Conservation (phyloP, 257 asterid genomes). For the Eustoma russellianum region DNA sequence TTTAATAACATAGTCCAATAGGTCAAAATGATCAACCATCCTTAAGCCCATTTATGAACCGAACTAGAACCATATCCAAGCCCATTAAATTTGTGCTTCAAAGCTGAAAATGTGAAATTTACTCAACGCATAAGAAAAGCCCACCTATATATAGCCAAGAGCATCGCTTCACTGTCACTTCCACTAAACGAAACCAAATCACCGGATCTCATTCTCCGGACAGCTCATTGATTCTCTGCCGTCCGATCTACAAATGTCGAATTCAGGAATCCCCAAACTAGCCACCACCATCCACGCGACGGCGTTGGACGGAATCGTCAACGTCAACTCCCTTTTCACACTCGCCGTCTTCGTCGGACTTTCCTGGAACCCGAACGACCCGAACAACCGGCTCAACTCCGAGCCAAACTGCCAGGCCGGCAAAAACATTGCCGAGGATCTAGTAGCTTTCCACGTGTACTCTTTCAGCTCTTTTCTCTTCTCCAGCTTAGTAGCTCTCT, state of each 20-base stretch:
- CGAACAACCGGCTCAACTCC: constrained; percentile 53
- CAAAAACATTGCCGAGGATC: constrained; percentile 46
- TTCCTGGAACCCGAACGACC: constrained; percentile 87
- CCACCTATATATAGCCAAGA: too few species aligned
- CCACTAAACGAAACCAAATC: background rate
- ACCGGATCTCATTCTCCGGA: background rate
- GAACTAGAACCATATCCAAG: too few species aligned
- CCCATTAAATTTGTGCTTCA: too few species aligned
- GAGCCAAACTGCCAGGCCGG: constrained; percentile 43
- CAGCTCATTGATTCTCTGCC: constrained; percentile 1
- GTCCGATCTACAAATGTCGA: constrained; percentile 33
- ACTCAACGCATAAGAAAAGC: too few species aligned
- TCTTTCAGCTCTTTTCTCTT: constrained; percentile 87
- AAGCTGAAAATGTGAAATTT: too few species aligned
- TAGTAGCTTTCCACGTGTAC: constrained; percentile 72
- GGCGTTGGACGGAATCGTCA: constrained; percentile 81
- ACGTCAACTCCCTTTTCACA: constrained; percentile 86
- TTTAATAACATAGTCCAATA: too few species aligned
- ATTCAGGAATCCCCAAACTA: constrained; percentile 20
- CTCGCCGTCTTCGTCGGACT: constrained; percentile 88
- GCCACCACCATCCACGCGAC: constrained; percentile 76
- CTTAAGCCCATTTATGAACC: too few species aligned
- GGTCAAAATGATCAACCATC: too few species aligned
- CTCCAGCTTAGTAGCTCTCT: constrained; percentile 78
- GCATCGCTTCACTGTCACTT: background rate